phyloP scores from a whole-genome alignment of 208 protist genomes.

The Trypanosoma rangeli region DNA sequence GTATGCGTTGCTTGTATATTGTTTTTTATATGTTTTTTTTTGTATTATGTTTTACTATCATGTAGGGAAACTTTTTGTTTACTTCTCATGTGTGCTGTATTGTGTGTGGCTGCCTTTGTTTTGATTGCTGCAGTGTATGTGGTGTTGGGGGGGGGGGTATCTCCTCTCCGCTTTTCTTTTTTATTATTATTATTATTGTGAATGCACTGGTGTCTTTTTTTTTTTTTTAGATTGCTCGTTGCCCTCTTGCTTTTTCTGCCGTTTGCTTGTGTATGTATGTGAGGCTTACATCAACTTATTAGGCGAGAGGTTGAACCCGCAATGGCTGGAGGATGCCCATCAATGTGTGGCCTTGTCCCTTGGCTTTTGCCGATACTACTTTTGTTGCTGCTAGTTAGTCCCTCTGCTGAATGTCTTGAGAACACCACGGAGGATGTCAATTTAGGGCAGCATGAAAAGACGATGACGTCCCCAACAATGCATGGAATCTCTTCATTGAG shows the following conservation, averaged over 20 bases:
- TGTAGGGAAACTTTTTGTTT: background rate
- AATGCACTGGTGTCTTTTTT: too few relatives aligned
- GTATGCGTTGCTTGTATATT: background rate
- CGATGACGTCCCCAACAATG: background rate
- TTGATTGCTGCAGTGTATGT: too few relatives aligned
- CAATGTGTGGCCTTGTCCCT: background rate
- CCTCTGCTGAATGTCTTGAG: conserved; percentile 9
- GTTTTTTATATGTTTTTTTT: background rate
- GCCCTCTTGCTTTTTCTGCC: background rate
- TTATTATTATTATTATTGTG: too few relatives aligned
- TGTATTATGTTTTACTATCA: background rate
- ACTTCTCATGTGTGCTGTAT: background rate
- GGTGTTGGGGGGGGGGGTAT: too few relatives aligned
- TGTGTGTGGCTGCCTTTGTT: background rate
- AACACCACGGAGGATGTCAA: background rate
- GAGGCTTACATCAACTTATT: background rate
- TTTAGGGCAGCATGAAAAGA: background rate
- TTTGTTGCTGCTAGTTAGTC: conserved; percentile 10
- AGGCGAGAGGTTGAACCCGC: background rate
- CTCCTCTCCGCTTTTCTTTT: too few relatives aligned
- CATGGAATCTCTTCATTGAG: background rate
- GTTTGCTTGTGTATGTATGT: too few relatives aligned
- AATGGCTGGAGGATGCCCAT: background rate
- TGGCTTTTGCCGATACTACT: background rate
- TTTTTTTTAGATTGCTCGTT: too few relatives aligned